Evolutionary conservation across 306 rosid genomes (phyloP).

Genomic region (Vicia villosa): DNA sequence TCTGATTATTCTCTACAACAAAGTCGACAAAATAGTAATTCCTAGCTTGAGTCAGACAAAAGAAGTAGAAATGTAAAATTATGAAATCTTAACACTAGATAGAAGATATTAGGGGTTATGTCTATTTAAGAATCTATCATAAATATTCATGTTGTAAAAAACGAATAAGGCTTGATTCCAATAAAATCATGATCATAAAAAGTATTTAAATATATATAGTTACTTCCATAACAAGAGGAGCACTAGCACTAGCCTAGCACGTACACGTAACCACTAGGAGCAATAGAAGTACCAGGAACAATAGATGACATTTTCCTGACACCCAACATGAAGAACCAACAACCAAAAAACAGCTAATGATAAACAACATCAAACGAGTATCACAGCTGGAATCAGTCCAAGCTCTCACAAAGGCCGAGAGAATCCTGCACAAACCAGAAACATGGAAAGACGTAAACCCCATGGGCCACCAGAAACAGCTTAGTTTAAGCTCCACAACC

Average conservation of each 20-base stretch:
- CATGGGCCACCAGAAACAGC: slow-evolving; percentile 5
- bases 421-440: slow-evolving; percentile 16
- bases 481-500: not conserved
- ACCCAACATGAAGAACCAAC: slow-evolving; percentile 12
- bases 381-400: slow-evolving; percentile 5
- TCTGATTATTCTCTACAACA: slow-evolving; percentile 3
- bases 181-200: not conserved
- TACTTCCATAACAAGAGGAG: not conserved
- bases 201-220: not conserved
- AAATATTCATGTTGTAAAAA: not conserved
- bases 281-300: not conserved
- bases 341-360: slow-evolving; percentile 12
- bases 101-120: not conserved
- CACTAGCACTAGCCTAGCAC: slow-evolving; percentile 5
- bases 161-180: not conserved
- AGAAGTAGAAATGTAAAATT: not conserved
- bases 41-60: not conserved
- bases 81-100: not conserved
- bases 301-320: slow-evolving; percentile 1
- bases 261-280: slow-evolving; percentile 14
- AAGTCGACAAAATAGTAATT: not conserved
- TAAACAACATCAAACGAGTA: not conserved
- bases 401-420: not conserved
- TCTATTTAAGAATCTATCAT: not conserved
- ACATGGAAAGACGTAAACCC: slow-evolving; percentile 20